Conservation (phyloP, 148 eudicot genomes). For the Talinum fruticosum region DNA sequence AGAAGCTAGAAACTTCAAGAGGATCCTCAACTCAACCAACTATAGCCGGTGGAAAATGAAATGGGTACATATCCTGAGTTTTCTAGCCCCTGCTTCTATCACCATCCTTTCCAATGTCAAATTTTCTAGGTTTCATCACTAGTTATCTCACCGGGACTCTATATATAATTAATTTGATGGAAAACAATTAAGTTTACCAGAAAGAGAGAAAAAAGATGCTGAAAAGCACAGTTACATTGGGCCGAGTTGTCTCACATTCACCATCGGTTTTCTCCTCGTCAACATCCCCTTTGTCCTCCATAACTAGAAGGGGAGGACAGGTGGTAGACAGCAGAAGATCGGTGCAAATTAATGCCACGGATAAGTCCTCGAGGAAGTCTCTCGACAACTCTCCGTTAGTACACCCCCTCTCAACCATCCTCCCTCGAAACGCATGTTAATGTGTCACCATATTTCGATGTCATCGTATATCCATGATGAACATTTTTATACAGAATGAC, state of each 20-base stretch:
- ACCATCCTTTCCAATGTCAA: not conserved
- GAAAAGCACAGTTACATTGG: constrained; percentile 11
- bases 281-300: not conserved
- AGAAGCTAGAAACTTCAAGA: not conserved
- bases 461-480: no score
- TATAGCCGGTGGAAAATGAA: no score
- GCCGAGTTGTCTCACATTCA: not conserved
- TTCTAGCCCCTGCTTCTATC: not conserved
- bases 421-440: no score
- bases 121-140: not conserved
- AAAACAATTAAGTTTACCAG: no score
- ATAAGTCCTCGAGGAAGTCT: not conserved
- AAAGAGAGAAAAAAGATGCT: not conserved
- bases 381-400: constrained; percentile 20
- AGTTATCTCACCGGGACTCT: no score
- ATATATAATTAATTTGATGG: not conserved
- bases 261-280: not conserved
- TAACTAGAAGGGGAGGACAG: not conserved
- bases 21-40: not conserved
- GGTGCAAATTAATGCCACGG: constrained; percentile 16
- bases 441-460: no score
- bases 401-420: not conserved
- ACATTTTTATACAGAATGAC: no score
- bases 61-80: not conserved
- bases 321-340: not conserved